Base-by-base conservation (phyloP, 441 rosid genomes). In the Pelargonium fulgidum region DNA sequence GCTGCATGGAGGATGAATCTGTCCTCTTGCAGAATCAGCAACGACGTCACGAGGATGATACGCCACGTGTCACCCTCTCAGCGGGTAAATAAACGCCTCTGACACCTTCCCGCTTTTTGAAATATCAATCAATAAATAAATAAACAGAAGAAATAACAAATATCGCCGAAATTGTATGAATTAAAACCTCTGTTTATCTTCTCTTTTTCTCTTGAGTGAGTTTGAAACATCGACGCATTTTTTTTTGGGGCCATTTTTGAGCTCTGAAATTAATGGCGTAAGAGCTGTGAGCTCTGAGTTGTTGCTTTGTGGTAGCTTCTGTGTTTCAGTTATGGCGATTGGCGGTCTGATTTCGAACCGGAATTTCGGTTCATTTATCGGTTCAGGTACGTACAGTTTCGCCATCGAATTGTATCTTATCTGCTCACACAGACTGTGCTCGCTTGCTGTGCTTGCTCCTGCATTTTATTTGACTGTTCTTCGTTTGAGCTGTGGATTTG, bases 341-440 rank as follows among this genome's bases (percentile, higher is more conserved):
- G 96, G 92, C 70, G 80, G 89, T 77, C 80, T 94, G 79, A 79
- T 90, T 83, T 86, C 91, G 22, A 83, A 77, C 82, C 85, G 89
- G 74, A 80, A 80, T 80, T 85, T 86, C 64, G 87, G 87, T 77
- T 84, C 86, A 63, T 85, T 84, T 76, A 75, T 73, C 81, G 84
- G 82, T 76, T 88, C 93, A 80, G 96, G 97, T 91, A 80, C 24
- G 22, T 19, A 5, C 33, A 26, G 3, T 26, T 54, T 54, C 61
- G 61, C 61, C 22, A 0, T 22, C 62, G 61, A 54, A 16, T 54
- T 54, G 8, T 3, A 17, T 14, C 61, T 54, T 16, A 54, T 54
- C 61, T 16, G 62, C 62, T 56, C 19, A 1, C 62, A 56, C 24
- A 7, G 9, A 22, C 62, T 56, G 24, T 56, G 5, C 3, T 54